Conservation (phyloP, 2,329 filamentous ascomycete species). For the Fusarium compactum region DNA sequence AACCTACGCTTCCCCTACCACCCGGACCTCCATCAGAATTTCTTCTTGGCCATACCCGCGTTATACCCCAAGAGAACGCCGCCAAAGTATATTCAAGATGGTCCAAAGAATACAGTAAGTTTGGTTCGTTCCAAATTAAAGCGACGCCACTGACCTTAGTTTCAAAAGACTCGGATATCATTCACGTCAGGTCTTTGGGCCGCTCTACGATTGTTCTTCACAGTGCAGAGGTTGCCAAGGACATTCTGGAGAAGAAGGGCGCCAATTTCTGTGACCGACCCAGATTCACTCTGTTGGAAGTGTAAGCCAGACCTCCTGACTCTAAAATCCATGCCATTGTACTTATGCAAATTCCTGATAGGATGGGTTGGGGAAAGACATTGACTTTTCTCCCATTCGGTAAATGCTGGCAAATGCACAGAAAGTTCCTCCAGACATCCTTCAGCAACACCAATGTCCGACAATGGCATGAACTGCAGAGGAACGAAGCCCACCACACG, state of each 20-base stretch:
- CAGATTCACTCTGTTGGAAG: slow-evolving; percentile 55
- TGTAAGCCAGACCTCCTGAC: slow-evolving; percentile 40
- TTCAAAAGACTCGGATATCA: slow-evolving; percentile 49
- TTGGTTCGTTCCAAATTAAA: background rate
- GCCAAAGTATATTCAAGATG: slow-evolving; percentile 45
- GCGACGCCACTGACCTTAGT: background rate
- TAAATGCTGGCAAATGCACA: slow-evolving; percentile 56
- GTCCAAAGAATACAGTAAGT: slow-evolving; percentile 47
- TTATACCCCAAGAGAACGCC: slow-evolving; percentile 47
- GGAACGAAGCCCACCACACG: slow-evolving; percentile 40
- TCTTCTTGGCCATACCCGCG: slow-evolving; percentile 45
- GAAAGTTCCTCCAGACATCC: slow-evolving; percentile 57
- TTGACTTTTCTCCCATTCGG: slow-evolving; percentile 60
- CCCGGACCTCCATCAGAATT: slow-evolving; percentile 49
- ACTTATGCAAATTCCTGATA: slow-evolving; percentile 13
- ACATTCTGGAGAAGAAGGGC: slow-evolving; percentile 59
- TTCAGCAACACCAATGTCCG: slow-evolving; percentile 55
- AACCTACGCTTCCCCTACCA: slow-evolving; percentile 36
- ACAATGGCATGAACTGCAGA: slow-evolving; percentile 45
- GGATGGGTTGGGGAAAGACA: slow-evolving; percentile 61
- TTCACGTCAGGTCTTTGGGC: slow-evolving; percentile 48
- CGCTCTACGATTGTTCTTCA: slow-evolving; percentile 50
- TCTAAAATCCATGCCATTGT: background rate
- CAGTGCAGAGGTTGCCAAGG: slow-evolving; percentile 51
- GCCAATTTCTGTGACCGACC: slow-evolving; percentile 60